Base-by-base conservation (phyloP, 106 monocot species). In the Xerophyta viscosa region DNA sequence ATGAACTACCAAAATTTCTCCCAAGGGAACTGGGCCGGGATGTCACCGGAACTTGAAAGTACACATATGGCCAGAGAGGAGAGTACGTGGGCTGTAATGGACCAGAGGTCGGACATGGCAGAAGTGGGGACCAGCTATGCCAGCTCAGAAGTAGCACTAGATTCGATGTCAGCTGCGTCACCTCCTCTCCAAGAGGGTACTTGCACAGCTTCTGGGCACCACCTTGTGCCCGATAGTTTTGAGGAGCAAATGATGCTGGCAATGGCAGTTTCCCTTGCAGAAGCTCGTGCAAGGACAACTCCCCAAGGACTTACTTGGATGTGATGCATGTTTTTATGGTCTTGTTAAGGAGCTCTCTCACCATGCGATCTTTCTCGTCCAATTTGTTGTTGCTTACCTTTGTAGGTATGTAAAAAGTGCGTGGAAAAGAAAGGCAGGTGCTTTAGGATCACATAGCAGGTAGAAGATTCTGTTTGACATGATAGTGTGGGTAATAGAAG, bases 201-300 rank as follows among this genome's bases (percentile, higher is more conserved):
- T 4, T 31, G 28, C 15, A 36, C 63, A 52, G 14, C 59, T 41
- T 31, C 63, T 2, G 67, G 46, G 17, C 56, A n/a, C n/a, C n/a
- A n/a, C 8, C 58, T 71, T 36, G 9, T 82, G 36, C 94, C 81
- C 0, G 89, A 89, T 29, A 79, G 73, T 48, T 89, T 78, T 30
- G 89, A 96, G 61, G 85, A 96, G 74, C 82, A 96, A 60, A 78
- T 89, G 88, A 89, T 78, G 81, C 62, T 89, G 20, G 85, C 81
- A n/a, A 81, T 86, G 78, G 79, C 96, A 8, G 70, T 96, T 77
- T 85, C 96, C 0, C 41, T 86, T 5, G 78, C 74, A 1, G 94
- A 88, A 18, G 80, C 83, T 22, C 62, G 75, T 27, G 66, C 72
- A 0, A 91, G 69, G 60, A 48, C 53, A 27, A 71, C 54, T 46